Evolutionary conservation across 129 eudicot genomes (phyloP).

Genomic region (Tanacetum coccineum): DNA sequence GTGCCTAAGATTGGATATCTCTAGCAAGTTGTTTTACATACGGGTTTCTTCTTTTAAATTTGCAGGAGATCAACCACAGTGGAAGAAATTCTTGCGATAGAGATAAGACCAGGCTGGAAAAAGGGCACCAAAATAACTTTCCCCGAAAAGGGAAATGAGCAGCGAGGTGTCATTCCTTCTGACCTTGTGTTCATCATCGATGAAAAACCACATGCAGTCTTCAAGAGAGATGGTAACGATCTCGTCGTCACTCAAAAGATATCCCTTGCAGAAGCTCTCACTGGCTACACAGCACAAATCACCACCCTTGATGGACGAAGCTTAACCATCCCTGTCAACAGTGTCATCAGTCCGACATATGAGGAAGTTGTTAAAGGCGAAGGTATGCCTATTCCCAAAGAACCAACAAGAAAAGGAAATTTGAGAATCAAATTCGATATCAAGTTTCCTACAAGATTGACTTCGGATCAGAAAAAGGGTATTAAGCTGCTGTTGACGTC

Average conservation of each 20-base stretch:
- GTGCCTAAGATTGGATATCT: no score
- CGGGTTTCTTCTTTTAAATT: neutral
- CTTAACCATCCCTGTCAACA: constrained; percentile 47
- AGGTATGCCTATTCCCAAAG: constrained; percentile 91
- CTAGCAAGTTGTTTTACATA: neutral
- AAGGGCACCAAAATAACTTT: neutral
- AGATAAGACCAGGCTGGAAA: no score
- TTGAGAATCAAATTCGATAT: constrained; percentile 70
- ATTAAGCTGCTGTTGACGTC: constrained; percentile 56
- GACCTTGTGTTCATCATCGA: no score
- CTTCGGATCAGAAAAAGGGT: constrained; percentile 83
- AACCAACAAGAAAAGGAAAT: constrained; percentile 70
- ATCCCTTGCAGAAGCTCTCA: constrained; percentile 73
- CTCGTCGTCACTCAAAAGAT: constrained; percentile 54
- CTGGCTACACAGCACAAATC: constrained; percentile 74
- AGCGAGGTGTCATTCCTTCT: neutral
- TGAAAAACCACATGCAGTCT: constrained; percentile 20
- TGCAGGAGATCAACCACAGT: constrained; percentile 44
- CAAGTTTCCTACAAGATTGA: constrained; percentile 72
- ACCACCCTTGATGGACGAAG: constrained; percentile 78
- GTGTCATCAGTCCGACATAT: constrained; percentile 55
- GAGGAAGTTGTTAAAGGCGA: constrained; percentile 89
- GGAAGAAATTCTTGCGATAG: no score
- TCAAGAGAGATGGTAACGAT: no score
- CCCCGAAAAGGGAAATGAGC: neutral